phyloP scores from a whole-genome alignment of 192 early-diverging fungal genomes.

The Mortierella alpina region DNA sequence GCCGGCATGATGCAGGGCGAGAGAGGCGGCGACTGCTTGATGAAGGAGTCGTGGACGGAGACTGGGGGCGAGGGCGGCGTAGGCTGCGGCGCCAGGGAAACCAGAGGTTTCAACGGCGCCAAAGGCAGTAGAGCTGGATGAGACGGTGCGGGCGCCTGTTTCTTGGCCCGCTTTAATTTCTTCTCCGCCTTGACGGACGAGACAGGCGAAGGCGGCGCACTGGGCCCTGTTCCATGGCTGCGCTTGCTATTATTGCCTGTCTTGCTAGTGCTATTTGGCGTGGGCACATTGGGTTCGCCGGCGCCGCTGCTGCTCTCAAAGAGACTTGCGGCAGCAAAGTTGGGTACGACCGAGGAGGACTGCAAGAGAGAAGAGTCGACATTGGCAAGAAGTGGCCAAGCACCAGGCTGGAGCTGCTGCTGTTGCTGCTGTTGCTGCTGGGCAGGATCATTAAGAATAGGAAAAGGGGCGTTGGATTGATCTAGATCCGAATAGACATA shows the following conservation, averaged over 20 bases:
- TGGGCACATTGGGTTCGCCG: background rate
- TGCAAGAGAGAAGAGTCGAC: slow-evolving; percentile 19
- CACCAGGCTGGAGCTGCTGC: slow-evolving; percentile 31
- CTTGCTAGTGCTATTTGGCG: background rate
- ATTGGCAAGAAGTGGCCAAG: slow-evolving; percentile 33
- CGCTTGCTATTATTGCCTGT: background rate
- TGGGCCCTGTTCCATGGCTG: background rate
- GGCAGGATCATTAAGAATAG: background rate
- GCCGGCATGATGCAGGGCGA: slow-evolving; percentile 35
- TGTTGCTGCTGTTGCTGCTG: slow-evolving; percentile 23
- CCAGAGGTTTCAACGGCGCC: slow-evolving; percentile 50
- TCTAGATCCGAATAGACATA: slow-evolving; percentile 45
- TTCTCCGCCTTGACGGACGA: slow-evolving; percentile 32
- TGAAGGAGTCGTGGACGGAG: slow-evolving; percentile 25
- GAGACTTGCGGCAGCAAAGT: background rate
- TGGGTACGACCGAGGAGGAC: background rate
- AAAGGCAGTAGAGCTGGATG: slow-evolving; percentile 25
- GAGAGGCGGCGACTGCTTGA: slow-evolving; percentile 37
- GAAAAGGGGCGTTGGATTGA: slow-evolving; percentile 3
- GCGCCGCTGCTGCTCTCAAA: background rate
- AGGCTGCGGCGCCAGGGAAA: slow-evolving; percentile 41
- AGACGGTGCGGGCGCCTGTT: slow-evolving; percentile 18
- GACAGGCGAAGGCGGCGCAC: slow-evolving; percentile 33
- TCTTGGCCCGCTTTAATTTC: slow-evolving; percentile 34
- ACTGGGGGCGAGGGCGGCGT: slow-evolving; percentile 39